A percentile compares a stretch with the other conserved stretches of the same genome.
These are phyloP conservation scores for Amanita thiersii DNA, from an alignment of 768 basidiomycete species.

Conservation along the genomic window DNA sequence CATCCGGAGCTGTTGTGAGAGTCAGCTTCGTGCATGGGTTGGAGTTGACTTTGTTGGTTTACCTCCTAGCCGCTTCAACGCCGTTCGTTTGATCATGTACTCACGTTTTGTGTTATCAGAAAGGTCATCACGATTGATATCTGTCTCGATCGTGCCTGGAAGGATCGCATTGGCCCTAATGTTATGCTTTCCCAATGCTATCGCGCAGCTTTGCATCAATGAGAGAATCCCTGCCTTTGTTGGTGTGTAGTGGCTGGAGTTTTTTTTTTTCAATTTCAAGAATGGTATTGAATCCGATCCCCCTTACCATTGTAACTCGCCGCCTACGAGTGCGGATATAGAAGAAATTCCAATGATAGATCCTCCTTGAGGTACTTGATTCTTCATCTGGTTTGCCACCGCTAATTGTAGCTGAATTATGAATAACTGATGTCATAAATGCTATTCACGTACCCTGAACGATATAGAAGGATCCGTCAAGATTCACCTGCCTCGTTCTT, in stretches of 20 bases:
- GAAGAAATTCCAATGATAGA: slow-evolving; percentile 70
- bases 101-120: slow-evolving; percentile 48
- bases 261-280: not conserved
- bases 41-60: not conserved
- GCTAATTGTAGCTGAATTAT: slow-evolving; percentile 26
- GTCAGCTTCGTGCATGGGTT: not conserved
- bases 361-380: slow-evolving; percentile 60
- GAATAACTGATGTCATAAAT: slow-evolving; percentile 3
- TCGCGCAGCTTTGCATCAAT: slow-evolving; percentile 74
- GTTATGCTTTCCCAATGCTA: slow-evolving; percentile 68
- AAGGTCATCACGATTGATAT: slow-evolving; percentile 74
- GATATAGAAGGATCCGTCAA: slow-evolving; percentile 70
- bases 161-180: slow-evolving; percentile 67
- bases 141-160: slow-evolving; percentile 73
- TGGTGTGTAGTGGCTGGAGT: slow-evolving; percentile 60
- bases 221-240: slow-evolving; percentile 75
- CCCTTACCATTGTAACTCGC: slow-evolving; percentile 55
- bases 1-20: slow-evolving; percentile 43
- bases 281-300: not conserved
- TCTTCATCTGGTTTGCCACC: slow-evolving; percentile 68
- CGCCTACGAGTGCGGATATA: slow-evolving; percentile 75
- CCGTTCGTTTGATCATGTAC: slow-evolving; percentile 57
- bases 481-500: slow-evolving; percentile 59
- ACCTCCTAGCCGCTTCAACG: slow-evolving; percentile 61
- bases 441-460: slow-evolving; percentile 40